Percentiles rank a stretch among this genome's conserved stretches.
phyloP scores from a whole-genome alignment of 2,329 filamentous ascomycete genomes.

The Sclerotinia minor region DNA sequence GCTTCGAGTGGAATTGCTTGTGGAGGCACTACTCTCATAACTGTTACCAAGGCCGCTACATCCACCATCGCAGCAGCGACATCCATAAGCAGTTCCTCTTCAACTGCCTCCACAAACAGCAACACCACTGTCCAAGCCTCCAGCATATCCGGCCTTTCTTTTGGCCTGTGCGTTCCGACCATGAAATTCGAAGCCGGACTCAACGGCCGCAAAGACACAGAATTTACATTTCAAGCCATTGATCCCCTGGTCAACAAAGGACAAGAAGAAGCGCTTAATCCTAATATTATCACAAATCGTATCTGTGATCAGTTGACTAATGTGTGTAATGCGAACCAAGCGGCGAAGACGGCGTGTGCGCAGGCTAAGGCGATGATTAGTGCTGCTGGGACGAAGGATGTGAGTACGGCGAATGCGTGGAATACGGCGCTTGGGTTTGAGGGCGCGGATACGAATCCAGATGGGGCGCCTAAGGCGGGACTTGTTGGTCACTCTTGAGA shows the following conservation, averaged over 20 bases:
- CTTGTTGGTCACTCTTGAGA: constrained; percentile 37
- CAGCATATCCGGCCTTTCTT: constrained; percentile 46
- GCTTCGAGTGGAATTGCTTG: constrained; percentile 26
- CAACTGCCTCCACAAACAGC: constrained; percentile 17
- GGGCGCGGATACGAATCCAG: constrained; percentile 38
- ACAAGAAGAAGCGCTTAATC: constrained; percentile 68
- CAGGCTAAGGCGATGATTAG: constrained; percentile 54
- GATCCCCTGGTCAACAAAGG: constrained; percentile 60
- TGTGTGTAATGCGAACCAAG: constrained; percentile 62
- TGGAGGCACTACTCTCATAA: constrained; percentile 32
- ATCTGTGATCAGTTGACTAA: constrained; percentile 69
- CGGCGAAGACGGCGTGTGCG: constrained; percentile 55
- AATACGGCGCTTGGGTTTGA: constrained; percentile 44
- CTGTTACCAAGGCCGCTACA: constrained; percentile 18
- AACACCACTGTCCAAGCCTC: constrained; percentile 35
- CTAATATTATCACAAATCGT: constrained; percentile 71
- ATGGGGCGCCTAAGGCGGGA: constrained; percentile 38
- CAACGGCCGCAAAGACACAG: constrained; percentile 51
- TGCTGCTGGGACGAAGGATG: constrained; percentile 51
- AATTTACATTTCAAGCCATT: constrained; percentile 68
- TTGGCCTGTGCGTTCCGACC: constrained; percentile 51
- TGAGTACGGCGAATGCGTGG: constrained; percentile 50
- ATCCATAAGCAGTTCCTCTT: background rate
- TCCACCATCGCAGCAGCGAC: background rate
- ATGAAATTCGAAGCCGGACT: constrained; percentile 59